Conservation (phyloP, 768 basidiomycete species). For the Dendrothele bispora region DNA sequence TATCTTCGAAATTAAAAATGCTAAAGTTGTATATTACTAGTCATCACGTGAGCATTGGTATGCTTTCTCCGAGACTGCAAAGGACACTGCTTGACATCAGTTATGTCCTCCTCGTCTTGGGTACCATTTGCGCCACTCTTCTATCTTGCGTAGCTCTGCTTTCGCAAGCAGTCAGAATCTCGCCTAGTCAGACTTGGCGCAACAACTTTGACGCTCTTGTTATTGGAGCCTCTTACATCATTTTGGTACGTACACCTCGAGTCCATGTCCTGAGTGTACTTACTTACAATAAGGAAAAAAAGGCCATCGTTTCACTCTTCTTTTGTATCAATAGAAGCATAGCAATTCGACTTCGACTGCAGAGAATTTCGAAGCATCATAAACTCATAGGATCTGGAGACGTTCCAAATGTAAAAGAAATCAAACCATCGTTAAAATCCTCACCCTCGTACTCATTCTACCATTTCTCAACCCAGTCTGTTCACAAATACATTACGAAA, state of each 20-base stretch:
- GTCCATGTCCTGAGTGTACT: not conserved
- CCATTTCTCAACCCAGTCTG: slow-evolving; percentile 39
- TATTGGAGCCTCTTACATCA: slow-evolving; percentile 68
- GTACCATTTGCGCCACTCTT: slow-evolving; percentile 52
- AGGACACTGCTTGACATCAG: slow-evolving; percentile 53
- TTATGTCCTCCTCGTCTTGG: slow-evolving; percentile 52
- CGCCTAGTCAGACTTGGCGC: slow-evolving; percentile 51
- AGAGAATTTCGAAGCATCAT: slow-evolving; percentile 65
- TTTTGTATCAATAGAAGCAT: slow-evolving; percentile 71
- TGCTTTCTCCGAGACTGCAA: slow-evolving; percentile 43
- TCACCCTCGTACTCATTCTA: not conserved
- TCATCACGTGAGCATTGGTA: slow-evolving; percentile 11
- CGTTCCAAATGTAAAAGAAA: slow-evolving; percentile 65
- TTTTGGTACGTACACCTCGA: slow-evolving; percentile 59
- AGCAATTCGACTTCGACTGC: slow-evolving; percentile 61
- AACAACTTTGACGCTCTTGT: slow-evolving; percentile 69
- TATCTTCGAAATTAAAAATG: not conserved
- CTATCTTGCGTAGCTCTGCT: slow-evolving; percentile 67
- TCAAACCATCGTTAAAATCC: slow-evolving; percentile 18
- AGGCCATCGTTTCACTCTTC: slow-evolving; percentile 59
- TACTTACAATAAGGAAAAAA: not conserved
- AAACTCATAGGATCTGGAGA: slow-evolving; percentile 52
- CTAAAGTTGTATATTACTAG: not conserved
- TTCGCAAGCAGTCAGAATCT: slow-evolving; percentile 70
- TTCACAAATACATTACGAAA: slow-evolving; percentile 66